Base-by-base conservation (phyloP, 2,329 filamentous ascomycete species). In the Colletotrichum tropicale region DNA sequence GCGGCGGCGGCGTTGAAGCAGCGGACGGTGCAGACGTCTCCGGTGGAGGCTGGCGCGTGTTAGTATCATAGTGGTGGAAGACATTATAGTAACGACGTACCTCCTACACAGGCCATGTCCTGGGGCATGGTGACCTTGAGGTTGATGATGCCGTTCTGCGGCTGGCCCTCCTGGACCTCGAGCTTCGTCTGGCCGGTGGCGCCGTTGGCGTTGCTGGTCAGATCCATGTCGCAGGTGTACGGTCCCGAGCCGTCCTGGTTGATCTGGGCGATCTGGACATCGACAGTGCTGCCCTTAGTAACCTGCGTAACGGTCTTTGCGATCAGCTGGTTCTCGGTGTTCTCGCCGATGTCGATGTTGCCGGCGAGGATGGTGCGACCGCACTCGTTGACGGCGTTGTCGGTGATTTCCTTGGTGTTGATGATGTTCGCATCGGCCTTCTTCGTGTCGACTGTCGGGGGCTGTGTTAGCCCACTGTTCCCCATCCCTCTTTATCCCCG, bases 371-470 rank as follows among this genome's bases (percentile, higher is more conserved):
- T 86, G 10, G 92, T 94, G 74, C 92, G 88, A 56, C 92, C 92
- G 80, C 92, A 94, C 72, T 89, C 87, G 78, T 91, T 91, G 65
- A 91, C 90, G 8, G 88, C 81, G 78, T 90, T 90, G 65, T 85
- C 83, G 6, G 77, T 74, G 77, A 91, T 88, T 84, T 91, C 87
- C 15, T 88, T 88, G 73, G 91, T 89, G 69, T 88, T 87, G 83
- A 94, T 93, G 80, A 93, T 88, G 70, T 91, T 93, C 8, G 91
- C 87, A 72, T 94, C 92, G 76, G 91, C 89, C 80, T 93, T 91
- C 85, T 92, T 93, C 18, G 91, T 13, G 92, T 90, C 87, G 76
- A 93, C 88, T 88, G 58, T 2, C 24, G 91, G 91, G 80, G 90
- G 84, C n/a, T 52, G 92, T 91, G 72, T 86, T 85, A 32, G 90